phyloP scores from a whole-genome alignment of 2,329 filamentous ascomycete genomes.

The Trichophyton simii region DNA sequence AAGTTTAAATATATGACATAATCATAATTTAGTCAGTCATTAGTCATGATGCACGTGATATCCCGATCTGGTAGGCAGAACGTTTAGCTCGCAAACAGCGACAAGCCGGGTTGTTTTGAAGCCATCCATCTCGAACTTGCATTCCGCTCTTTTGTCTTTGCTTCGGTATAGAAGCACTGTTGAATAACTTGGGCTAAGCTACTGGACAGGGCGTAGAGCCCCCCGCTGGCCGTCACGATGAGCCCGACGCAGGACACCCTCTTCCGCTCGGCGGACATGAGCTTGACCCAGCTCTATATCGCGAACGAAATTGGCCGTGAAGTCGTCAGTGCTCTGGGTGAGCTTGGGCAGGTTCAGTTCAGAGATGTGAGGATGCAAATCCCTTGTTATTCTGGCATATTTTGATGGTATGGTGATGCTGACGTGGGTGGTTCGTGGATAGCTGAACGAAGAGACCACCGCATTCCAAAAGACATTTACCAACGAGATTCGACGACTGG shows the following conservation, averaged over 20 bases:
- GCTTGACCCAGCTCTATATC: conserved; percentile 98
- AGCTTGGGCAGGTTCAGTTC: conserved; percentile 93
- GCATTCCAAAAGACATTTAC: conserved; percentile 97
- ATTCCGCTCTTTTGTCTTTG: neutral
- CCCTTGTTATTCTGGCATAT: neutral
- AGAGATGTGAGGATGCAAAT: conserved; percentile 60
- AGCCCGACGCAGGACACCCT: conserved; percentile 67
- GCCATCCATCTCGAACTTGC: neutral
- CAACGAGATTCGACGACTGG: conserved; percentile 88
- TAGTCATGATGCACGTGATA: neutral
- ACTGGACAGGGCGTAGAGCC: neutral
- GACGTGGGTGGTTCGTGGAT: conserved; percentile 15
- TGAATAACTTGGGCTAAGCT: neutral
- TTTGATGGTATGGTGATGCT: conserved; percentile 14
- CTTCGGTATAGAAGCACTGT: neutral
- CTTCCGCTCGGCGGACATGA: conserved; percentile 99
- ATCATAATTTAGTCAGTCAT: neutral
- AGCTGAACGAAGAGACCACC: conserved; percentile 87
- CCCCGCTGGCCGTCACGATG: conserved; percentile 32
- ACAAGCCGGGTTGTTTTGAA: neutral
- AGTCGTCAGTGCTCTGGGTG: conserved; percentile 89
- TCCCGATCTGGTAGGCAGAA: neutral
- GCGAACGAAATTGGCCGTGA: conserved; percentile 97
- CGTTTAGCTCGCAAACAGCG: neutral
- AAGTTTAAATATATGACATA: neutral